phyloP scores from a whole-genome alignment of 163 green algal species.

The Coccomyxa subellipsoidea region DNA sequence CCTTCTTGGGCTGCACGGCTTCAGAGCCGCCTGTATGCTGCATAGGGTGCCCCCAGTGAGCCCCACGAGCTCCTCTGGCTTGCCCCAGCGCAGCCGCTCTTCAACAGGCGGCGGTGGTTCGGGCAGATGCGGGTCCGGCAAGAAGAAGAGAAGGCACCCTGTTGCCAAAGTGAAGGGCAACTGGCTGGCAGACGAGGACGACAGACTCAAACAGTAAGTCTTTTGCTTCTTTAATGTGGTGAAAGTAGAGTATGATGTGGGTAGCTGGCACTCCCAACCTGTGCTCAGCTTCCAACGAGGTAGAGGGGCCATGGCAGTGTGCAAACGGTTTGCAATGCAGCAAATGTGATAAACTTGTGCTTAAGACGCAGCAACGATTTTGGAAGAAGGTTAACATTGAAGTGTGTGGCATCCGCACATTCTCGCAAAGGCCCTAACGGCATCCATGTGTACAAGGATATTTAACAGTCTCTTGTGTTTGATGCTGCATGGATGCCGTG shows the following conservation, averaged over 20 bases:
- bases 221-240: not conserved
- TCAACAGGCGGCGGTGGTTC: not conserved
- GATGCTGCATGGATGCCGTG: no score
- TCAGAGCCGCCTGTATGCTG: not conserved
- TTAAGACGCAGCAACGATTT: no score
- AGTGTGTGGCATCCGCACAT: no score
- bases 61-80: not conserved
- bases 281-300: no score
- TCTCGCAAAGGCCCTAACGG: no score
- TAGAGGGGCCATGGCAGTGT: no score
- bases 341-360: no score
- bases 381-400: no score
- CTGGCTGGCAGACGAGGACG: slow-evolving; percentile 63
- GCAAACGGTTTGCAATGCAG: no score
- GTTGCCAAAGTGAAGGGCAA: slow-evolving; percentile 68
- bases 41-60: not conserved
- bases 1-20: no score
- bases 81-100: not conserved
- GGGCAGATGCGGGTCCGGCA: not conserved
- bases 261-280: not conserved
- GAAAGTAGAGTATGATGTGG: not conserved
- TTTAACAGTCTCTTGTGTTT: no score
- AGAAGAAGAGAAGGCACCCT: slow-evolving; percentile 39
- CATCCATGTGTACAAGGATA: no score
- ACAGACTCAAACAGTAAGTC: slow-evolving; percentile 37